phyloP scores from a whole-genome alignment of 306 rosid species.

The Sechiopsis laciniata region DNA sequence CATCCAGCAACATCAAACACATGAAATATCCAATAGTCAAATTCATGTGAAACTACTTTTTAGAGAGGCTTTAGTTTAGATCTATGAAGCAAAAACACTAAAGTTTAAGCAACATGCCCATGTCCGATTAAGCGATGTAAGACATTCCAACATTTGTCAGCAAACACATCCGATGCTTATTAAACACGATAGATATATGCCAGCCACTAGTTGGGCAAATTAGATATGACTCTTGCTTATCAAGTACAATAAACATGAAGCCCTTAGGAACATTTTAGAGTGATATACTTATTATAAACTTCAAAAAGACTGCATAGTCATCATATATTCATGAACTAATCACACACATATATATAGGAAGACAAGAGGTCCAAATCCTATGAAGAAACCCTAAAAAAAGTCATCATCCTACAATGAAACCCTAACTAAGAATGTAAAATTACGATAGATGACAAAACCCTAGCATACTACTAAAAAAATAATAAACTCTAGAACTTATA shows the following conservation, averaged over 20 bases:
- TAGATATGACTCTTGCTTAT: neutral
- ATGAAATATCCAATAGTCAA: neutral
- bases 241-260: neutral
- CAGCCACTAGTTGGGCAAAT: neutral
- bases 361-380: too few relatives aligned
- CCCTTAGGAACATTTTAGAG: neutral
- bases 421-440: too few relatives aligned
- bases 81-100: neutral
- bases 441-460: too few relatives aligned
- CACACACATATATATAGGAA: too few relatives aligned
- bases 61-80: neutral
- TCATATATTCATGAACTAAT: too few relatives aligned
- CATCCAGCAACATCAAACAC: neutral
- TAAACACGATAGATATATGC: neutral
- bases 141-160: neutral
- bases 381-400: too few relatives aligned
- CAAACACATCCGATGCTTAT: neutral
- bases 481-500: neutral
- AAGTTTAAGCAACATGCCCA: neutral
- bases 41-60: neutral
- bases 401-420: too few relatives aligned
- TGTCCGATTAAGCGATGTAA: neutral
- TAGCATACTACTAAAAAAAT: too few relatives aligned
- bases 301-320: too few relatives aligned
- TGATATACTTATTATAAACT: too few relatives aligned